Base-by-base conservation (phyloP, 768 basidiomycete species). In the Macrolepiota fuliginosa region DNA sequence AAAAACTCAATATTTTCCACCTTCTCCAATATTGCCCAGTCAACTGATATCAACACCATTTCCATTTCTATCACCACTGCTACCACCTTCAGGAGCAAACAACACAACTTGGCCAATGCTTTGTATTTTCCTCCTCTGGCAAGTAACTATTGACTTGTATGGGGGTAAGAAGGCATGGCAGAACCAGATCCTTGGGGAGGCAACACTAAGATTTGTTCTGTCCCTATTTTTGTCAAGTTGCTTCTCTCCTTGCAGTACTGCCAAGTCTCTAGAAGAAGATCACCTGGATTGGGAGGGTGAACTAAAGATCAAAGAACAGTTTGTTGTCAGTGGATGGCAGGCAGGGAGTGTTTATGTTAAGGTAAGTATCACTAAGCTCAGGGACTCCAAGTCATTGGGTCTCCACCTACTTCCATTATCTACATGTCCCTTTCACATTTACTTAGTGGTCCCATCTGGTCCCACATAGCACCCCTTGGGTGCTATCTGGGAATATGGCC, bases 251-350 rank as follows among this genome's bases (percentile, higher is more conserved):
- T 63, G 64, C 29, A 60, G 64, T 35, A 59, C 63, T 59, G 65
- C 67, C 9, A 71, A 70, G 49, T 64, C 67, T 27, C 72, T 76
- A 52, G 77, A 77, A 32, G 72, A 77, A 49, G 77, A 77, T 37
- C 73, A 80, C 63, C 71, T 89, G 1, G 86, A 89, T 64, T 90
- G 87, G 81, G 84, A 83, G 63, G 88, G 87, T 12, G 79, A 82
- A 58, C 63, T 88, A 13, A 68, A 67, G 29, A 73, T 76, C 47
- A 65, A 70, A 11, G 67, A 74, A 17, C 73, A 79, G 45, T 70
- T 80, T 46, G 71, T 69, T 0, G 73, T 75, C 46, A 80, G 81
- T 29, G 73, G 81, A 9, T 89, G 89, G 71, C 66, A 57, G 32
- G 76, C 79, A 1, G 77, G 70, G 12, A 75, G 77, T 45, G 70